Evolutionary conservation across 2,329 filamentous ascomycete species (phyloP).

Genomic region (Colletotrichum costaricense): DNA sequence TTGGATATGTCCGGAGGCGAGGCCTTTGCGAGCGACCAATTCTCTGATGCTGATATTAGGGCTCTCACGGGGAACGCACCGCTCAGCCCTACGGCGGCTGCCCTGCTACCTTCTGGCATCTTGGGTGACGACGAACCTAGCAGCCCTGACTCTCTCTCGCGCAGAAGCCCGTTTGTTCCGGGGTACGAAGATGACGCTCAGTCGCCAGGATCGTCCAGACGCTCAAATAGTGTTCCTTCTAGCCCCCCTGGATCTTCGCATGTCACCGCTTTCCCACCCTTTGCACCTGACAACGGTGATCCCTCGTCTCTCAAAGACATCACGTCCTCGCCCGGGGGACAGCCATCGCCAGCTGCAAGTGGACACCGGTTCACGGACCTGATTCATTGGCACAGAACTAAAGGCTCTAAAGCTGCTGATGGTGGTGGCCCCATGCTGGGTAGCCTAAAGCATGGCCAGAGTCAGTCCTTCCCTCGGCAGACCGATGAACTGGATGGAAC

Average conservation of each 20-base stretch:
- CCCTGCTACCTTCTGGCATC: slow-evolving; percentile 76
- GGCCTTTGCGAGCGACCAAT: slow-evolving; percentile 44
- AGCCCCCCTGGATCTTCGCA: slow-evolving; percentile 72
- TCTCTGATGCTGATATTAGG: slow-evolving; percentile 73
- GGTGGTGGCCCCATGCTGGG: slow-evolving; percentile 75
- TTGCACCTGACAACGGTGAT: slow-evolving; percentile 58
- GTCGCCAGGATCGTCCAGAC: slow-evolving; percentile 70
- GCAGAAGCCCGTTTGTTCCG: slow-evolving; percentile 50
- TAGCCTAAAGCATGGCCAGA: slow-evolving; percentile 76
- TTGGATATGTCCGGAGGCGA: slow-evolving; percentile 58
- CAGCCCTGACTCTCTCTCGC: slow-evolving; percentile 49
- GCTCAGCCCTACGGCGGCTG: slow-evolving; percentile 81
- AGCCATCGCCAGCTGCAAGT: slow-evolving; percentile 42
- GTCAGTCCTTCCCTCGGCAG: slow-evolving; percentile 79
- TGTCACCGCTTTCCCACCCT: slow-evolving; percentile 66
- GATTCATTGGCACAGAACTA: slow-evolving; percentile 70
- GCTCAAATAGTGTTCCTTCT: slow-evolving; percentile 67
- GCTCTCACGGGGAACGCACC: slow-evolving; percentile 73
- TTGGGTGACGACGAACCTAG: slow-evolving; percentile 72
- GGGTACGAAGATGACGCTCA: slow-evolving; percentile 60
- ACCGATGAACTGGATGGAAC: slow-evolving; percentile 66
- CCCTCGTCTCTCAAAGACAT: slow-evolving; percentile 51
- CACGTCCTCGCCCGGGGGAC: slow-evolving; percentile 54
- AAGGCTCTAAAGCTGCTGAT: slow-evolving; percentile 64
- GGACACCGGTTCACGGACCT: slow-evolving; percentile 58